Evolutionary conservation across 2,329 filamentous ascomycete species (phyloP).

Genomic region (Hansfordia pulvinata): DNA sequence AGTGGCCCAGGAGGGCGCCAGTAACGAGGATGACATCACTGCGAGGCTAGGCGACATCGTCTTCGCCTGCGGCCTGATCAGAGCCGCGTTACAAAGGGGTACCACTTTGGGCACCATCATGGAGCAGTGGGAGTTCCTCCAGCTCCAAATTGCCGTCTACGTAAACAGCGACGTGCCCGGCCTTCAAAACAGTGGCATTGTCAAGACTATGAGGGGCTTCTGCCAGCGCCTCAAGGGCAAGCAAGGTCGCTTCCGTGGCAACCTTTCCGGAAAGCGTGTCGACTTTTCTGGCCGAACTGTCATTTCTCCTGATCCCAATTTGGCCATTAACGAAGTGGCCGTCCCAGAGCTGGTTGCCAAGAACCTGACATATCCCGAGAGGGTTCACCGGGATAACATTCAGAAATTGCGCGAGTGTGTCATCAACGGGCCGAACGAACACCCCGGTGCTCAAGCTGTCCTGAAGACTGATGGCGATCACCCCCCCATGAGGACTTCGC

Average conservation of each 20-base stretch:
- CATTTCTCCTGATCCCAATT: slow-evolving; percentile 91
- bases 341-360: slow-evolving; percentile 86
- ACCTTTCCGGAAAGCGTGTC: slow-evolving; percentile 93
- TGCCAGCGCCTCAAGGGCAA: slow-evolving; percentile 95
- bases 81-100: slow-evolving; percentile 69
- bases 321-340: slow-evolving; percentile 87
- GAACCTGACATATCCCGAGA: slow-evolving; percentile 90
- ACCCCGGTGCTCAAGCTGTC: slow-evolving; percentile 80
- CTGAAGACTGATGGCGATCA: slow-evolving; percentile 49
- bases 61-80: slow-evolving; percentile 78
- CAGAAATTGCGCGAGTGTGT: slow-evolving; percentile 66
- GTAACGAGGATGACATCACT: slow-evolving; percentile 92
- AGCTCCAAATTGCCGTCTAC: slow-evolving; percentile 92
- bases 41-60: slow-evolving; percentile 96
- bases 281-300: slow-evolving; percentile 97
- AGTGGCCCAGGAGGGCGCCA: slow-evolving; percentile 83
- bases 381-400: slow-evolving; percentile 73
- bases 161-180: slow-evolving; percentile 95
- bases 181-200: slow-evolving; percentile 74
- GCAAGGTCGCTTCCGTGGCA: slow-evolving; percentile 92
- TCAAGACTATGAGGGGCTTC: slow-evolving; percentile 83
- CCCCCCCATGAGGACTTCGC: slow-evolving; percentile 48
- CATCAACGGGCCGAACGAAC: slow-evolving; percentile 59
- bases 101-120: slow-evolving; percentile 81
- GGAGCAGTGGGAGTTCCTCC: slow-evolving; percentile 97